phyloP scores from a whole-genome alignment of 371 early-diverging fungal genomes.

The Neoconidiobolus thromboides region DNA sequence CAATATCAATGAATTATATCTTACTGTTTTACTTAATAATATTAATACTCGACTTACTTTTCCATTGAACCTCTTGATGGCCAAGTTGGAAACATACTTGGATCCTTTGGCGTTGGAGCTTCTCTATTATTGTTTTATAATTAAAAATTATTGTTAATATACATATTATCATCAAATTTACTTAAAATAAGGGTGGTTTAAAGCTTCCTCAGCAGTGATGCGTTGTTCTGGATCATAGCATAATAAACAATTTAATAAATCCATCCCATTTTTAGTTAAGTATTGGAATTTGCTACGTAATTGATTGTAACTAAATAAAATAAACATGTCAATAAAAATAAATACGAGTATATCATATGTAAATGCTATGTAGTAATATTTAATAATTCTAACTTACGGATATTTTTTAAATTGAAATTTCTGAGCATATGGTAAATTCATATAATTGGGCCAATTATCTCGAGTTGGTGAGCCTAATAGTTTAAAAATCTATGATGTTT shows the following conservation, averaged over 20 bases:
- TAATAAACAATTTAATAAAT: conserved; percentile 54
- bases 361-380: neutral
- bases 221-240: conserved; percentile 53
- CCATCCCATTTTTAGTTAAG: conserved; percentile 37
- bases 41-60: too few relatives aligned
- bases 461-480: conserved; percentile 49
- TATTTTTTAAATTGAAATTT: conserved; percentile 43
- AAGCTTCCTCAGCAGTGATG: conserved; percentile 48
- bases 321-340: too few relatives aligned
- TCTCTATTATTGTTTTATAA: conserved; percentile 23
- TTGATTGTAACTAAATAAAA: too few relatives aligned
- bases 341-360: too few relatives aligned
- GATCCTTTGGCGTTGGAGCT: conserved; percentile 75
- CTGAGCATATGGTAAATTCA: conserved; percentile 40
- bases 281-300: conserved; percentile 27
- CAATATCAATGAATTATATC: too few relatives aligned
- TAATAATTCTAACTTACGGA: conserved; percentile 13
- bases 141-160: too few relatives aligned
- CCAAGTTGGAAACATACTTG: conserved; percentile 87
- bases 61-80: conserved; percentile 41
- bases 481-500: conserved; percentile 33
- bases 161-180: too few relatives aligned
- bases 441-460: conserved; percentile 54
- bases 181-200: conserved; percentile 47
- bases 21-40: too few relatives aligned